Conservation (phyloP, 2,329 filamentous ascomycete species). For the Trichoderma harzianum region DNA sequence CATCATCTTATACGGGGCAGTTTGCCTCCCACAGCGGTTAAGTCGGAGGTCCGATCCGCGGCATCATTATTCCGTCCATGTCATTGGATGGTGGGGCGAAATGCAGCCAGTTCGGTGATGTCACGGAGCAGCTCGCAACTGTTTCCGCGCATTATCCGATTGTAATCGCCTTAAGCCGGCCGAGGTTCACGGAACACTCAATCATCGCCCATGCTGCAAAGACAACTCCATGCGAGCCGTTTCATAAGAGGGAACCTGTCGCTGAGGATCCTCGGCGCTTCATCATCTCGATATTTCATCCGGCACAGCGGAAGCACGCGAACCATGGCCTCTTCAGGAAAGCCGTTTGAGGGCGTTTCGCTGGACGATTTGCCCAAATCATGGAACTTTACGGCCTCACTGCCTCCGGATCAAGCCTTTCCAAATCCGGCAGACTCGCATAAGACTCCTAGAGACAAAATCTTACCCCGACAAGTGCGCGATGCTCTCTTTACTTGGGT, state of each 20-base stretch:
- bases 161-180: not conserved
- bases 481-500: conserved; percentile 88
- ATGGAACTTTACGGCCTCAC: conserved; percentile 60
- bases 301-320: not conserved
- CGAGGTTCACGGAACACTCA: not conserved
- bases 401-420: conserved; percentile 75
- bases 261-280: conserved; percentile 36
- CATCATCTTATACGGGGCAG: not conserved
- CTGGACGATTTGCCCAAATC: conserved; percentile 60
- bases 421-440: conserved; percentile 81
- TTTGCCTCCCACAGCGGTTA: not conserved
- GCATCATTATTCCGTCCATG: not conserved
- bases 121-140: not conserved
- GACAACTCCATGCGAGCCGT: not conserved
- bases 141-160: not conserved
- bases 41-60: conserved; percentile 2
- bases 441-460: conserved; percentile 69
- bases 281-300: conserved; percentile 20
- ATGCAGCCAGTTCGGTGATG: conserved; percentile 7
- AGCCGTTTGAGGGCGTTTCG: conserved; percentile 32
- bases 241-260: conserved; percentile 17
- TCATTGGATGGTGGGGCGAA: not conserved
- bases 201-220: not conserved
- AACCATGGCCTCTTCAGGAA: conserved; percentile 9
- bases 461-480: conserved; percentile 79